Base-by-base conservation (phyloP, 2,329 filamentous ascomycete genomes). In the Cytospora paraplurivora region DNA sequence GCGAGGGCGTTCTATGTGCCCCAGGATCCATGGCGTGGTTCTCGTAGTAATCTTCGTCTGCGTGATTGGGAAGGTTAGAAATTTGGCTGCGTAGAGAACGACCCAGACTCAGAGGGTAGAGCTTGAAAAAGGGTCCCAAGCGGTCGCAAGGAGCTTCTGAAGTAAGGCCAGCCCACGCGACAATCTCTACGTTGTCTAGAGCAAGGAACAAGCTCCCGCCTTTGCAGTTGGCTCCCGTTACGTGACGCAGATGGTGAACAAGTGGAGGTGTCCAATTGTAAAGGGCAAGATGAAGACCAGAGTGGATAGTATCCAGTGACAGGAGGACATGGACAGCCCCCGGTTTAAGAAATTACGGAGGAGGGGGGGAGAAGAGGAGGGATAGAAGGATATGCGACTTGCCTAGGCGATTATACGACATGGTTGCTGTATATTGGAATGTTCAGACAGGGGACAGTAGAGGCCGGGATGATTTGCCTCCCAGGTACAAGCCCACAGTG, bases 361-460 rank as follows among this genome's bases (percentile, higher is more conserved):
- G 54, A 53, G 27, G 57, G 17, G 50, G 11, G 44, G 21, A 21
- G 58, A 34, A 37, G 37, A 47, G 37, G 57, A 44, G 49, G 57
- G 49, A 51, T 0, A 33, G 15, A 21, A 21, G 44, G 8, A 47
- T 61, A 56, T 64, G 68, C 66, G 66, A 85, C 86, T 79, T 82
- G 86, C 88, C 86, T 82, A 91, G 77, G 71, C 88, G 86, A 80
- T 91, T 90, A 80, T 92, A 92, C 74, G 87, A 85, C 87, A 91
- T 90, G 77, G 74, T 77, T 72, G 63, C 56, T 50, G 64, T 27
- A 15, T 62, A 44, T 52, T 59, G 37, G 27, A 60, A 60, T 60
- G 58, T 50, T 38, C 32, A 47, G 56, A n/a, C 44, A 21, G 44
- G 44, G 44, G 44, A 47, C 21, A 21, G 7, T 6, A 21, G n/a